Conservation (phyloP, 1,284 basidiomycete species). For the Waitea zeae region DNA sequence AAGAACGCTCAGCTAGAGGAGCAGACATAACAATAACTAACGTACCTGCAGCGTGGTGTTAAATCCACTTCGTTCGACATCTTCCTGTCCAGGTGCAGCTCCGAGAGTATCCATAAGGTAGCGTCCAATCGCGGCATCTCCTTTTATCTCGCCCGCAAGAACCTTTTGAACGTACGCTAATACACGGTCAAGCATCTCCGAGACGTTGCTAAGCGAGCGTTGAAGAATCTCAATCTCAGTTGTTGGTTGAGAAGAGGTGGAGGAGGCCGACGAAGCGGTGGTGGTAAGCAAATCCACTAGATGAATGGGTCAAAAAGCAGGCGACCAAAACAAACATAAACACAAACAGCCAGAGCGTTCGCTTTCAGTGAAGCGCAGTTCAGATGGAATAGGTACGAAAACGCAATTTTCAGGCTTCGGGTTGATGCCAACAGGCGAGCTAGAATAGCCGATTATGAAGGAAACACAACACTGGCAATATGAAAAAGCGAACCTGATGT, state of each 20-base stretch:
- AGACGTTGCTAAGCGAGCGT: constrained; percentile 50
- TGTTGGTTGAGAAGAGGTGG: constrained; percentile 30
- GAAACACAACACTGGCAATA: constrained; percentile 5
- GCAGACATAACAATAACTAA: constrained; percentile 4
- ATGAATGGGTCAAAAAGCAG: constrained; percentile 2
- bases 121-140: constrained; percentile 79
- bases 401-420: constrained; percentile 87
- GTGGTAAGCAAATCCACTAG: constrained; percentile 66
- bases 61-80: constrained; percentile 59
- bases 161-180: constrained; percentile 79
- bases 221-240: constrained; percentile 57
- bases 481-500: constrained; percentile 53
- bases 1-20: constrained; percentile 3
- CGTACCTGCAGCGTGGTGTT: constrained; percentile 57
- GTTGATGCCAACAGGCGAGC: constrained; percentile 70
- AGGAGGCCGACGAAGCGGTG: constrained; percentile 22
- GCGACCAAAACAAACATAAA: constrained; percentile 2
- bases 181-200: constrained; percentile 73
- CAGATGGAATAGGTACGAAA: constrained; percentile 77
- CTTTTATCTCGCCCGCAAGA: constrained; percentile 59
- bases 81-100: constrained; percentile 37
- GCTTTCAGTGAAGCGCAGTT: constrained; percentile 64
- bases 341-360: constrained; percentile 75
- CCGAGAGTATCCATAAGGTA: constrained; percentile 89
- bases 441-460: constrained; percentile 14